Base-by-base conservation (phyloP, 352 stramenopile genomes). In the Pythium grandisporangium region DNA sequence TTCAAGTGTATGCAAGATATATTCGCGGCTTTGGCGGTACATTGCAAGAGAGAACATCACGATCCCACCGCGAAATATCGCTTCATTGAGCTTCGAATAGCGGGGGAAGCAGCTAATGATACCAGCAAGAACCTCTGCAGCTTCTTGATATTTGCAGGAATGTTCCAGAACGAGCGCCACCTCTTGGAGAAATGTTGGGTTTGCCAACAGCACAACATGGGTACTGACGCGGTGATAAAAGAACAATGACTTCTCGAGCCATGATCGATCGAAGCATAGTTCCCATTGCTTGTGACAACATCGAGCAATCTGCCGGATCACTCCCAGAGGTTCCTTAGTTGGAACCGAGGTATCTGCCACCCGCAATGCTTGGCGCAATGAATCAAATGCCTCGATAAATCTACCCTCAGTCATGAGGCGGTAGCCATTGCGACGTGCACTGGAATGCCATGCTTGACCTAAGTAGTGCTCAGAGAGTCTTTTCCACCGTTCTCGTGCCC, bases 61-160 rank as follows among this genome's bases (percentile, higher is more conserved):
- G 32, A 85, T 58, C 0, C 59, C 70, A n/a, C 67, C 67, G 6
- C 75, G 75, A 35, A 88, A 88, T 3, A 88, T 79, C 16, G 85
- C 65, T 23, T 78, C 50, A 6, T 38, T 50, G 4, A 88, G 44
- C 22, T 51, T 53, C 14, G 51, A 17, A 35, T 82, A 85, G 3
- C 57, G 57, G 11, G 75, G 75, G 48, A 88, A 88, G 32, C 67
- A 79, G 6, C 34, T 24, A 23, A 88, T 75, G 23, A 88, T 62
- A 10, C 61, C 66, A 12, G 48, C 61, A 5, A 85, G 51, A 3
- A 84, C 60, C 41, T 85, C 60, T 10, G 65, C 75, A 12, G 75
- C 53, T 14, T 71, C 51, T 6, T 66, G 62, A 25, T 63, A 67
- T 4, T 60, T 58, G 0, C 70, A 55, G 5, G 53, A 35, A 1